Conservation (phyloP, 129 eudicot genomes). For the Lactuca saligna region DNA sequence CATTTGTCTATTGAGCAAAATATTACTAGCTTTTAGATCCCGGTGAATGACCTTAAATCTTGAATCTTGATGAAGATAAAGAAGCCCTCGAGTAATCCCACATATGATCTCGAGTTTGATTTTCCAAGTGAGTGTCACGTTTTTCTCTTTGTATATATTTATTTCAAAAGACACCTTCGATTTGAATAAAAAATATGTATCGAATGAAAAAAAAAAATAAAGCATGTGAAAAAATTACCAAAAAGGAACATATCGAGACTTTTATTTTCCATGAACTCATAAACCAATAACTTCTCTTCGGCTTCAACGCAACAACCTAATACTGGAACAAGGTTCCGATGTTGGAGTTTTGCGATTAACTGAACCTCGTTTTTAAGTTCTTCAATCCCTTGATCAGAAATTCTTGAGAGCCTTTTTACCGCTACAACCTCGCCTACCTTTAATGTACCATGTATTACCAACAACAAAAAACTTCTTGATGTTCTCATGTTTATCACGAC, state of each 20-base stretch:
- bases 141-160: constrained; percentile 15
- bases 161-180: not conserved
- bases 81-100: constrained; percentile 36
- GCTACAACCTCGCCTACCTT: constrained; percentile 59
- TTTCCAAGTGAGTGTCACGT: constrained; percentile 24
- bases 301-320: constrained; percentile 63
- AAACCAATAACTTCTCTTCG: constrained; percentile 61
- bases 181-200: not conserved
- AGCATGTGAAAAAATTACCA: not conserved
- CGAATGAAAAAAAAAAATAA: not conserved
- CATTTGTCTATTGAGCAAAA: constrained; percentile 36
- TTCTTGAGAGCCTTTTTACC: constrained; percentile 59
- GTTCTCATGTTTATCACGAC: not conserved
- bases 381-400: constrained; percentile 61
- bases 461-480: not conserved
- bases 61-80: constrained; percentile 46
- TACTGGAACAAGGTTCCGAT: constrained; percentile 61
- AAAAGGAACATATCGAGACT: constrained; percentile 49
- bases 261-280: constrained; percentile 57
- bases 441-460: constrained; percentile 41
- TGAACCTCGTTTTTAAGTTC: constrained; percentile 68
- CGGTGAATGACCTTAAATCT: constrained; percentile 38
- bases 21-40: constrained; percentile 39
- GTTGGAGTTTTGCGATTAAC: constrained; percentile 61
- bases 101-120: constrained; percentile 20